Conservation (phyloP, 2,329 filamentous ascomycete genomes). For the Microsporum audouinii region DNA sequence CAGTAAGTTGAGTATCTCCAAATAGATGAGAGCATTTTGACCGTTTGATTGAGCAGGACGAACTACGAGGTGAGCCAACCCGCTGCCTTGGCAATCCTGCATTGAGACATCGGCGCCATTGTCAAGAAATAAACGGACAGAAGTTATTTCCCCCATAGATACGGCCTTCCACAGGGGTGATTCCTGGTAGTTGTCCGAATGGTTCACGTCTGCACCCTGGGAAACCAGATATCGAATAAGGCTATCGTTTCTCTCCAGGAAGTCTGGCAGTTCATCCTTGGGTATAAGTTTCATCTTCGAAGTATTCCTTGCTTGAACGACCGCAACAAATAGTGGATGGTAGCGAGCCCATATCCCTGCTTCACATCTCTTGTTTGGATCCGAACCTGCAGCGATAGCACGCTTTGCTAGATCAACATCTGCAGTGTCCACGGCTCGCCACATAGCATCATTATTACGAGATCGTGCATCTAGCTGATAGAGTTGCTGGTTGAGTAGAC, state of each 20-base stretch:
- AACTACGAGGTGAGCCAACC: not conserved
- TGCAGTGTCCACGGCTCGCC: not conserved
- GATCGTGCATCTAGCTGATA: not conserved
- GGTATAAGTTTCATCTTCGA: not conserved
- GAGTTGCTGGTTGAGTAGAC: not conserved
- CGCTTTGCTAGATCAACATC: not conserved
- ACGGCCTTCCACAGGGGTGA: not conserved
- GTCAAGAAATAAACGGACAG: not conserved
- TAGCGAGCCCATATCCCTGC: not conserved
- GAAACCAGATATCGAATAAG: not conserved
- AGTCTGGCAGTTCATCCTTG: not conserved
- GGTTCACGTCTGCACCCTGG: not conserved
- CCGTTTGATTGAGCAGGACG: not conserved
- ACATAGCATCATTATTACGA: not conserved
- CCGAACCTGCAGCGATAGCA: not conserved
- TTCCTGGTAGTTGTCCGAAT: not conserved
- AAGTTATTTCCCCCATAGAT: not conserved
- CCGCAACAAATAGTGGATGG: not conserved
- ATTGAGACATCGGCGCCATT: not conserved
- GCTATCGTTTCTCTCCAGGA: not conserved
- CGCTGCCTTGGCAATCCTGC: not conserved
- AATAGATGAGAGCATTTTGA: not conserved
- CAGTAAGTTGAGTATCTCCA: not conserved
- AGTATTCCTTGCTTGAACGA: not conserved
- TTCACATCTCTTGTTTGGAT: not conserved